A percentile compares a stretch with the other conserved stretches of the same genome.
phyloP scores from a whole-genome alignment of 148 eudicot genomes.

The Spergularia bocconei region DNA sequence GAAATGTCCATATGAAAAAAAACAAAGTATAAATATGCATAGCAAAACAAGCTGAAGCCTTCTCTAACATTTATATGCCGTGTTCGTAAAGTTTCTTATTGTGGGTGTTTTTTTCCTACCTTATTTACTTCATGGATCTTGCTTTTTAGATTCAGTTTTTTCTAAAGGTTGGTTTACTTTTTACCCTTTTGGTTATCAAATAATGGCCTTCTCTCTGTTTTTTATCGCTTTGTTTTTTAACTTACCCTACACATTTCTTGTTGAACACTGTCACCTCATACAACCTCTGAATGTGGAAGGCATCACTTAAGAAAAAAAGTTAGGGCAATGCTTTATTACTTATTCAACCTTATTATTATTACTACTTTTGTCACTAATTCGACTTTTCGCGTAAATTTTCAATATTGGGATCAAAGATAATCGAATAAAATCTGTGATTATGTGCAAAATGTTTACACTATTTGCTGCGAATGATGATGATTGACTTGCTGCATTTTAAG shows the following conservation, averaged over 20 bases:
- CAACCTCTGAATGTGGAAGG: background rate
- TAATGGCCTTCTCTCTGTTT: conserved; percentile 17
- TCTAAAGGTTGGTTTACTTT: conserved; percentile 23
- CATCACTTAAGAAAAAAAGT: too few relatives aligned
- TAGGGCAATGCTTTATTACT: too few relatives aligned
- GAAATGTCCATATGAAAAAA: background rate
- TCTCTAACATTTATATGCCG: conserved; percentile 7
- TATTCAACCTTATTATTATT: background rate
- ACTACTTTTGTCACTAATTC: conserved; percentile 4
- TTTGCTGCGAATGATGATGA: conserved; percentile 5
- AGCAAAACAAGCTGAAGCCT: background rate
- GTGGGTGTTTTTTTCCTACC: background rate
- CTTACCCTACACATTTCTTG: background rate
- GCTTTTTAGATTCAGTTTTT: conserved; percentile 21
- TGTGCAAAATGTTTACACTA: conserved; percentile 13
- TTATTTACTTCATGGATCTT: background rate
- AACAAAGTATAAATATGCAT: conserved; percentile 8
- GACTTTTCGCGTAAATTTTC: conserved; percentile 5
- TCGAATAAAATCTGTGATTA: conserved; percentile 15
- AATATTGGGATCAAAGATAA: background rate
- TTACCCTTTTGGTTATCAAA: conserved; percentile 22
- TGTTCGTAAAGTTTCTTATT: conserved; percentile 21
- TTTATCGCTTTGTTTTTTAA: conserved; percentile 7
- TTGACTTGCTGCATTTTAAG: background rate
- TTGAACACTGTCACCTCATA: conserved; percentile 3